These are phyloP conservation scores for Mycena epipterygia DNA, from an alignment of 768 basidiomycete genomes.

Conservation along the genomic window DNA sequence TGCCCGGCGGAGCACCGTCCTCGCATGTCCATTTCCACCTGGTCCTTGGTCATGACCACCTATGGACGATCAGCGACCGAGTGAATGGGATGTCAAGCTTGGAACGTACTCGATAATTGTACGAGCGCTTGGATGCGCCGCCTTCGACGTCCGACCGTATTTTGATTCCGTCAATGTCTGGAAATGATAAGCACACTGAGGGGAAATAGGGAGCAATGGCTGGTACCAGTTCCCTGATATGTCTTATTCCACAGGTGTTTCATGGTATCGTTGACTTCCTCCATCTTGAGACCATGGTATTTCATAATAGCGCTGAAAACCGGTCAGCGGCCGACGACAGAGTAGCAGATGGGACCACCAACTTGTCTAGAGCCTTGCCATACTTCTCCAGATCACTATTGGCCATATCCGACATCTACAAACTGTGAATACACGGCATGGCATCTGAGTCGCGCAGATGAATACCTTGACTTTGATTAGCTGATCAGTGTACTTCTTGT, in stretches of 20 bases:
- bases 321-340: slow-evolving; percentile 29
- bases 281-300: slow-evolving; percentile 98
- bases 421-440: background rate
- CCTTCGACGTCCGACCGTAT: slow-evolving; percentile 96
- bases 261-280: slow-evolving; percentile 99
- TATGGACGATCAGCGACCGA: slow-evolving; percentile 48
- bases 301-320: slow-evolving; percentile 93
- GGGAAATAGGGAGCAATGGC: slow-evolving; percentile 1
- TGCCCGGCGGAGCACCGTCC: slow-evolving; percentile 98
- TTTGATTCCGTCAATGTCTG: slow-evolving; percentile 98
- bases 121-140: slow-evolving; percentile 89
- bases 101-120: slow-evolving; percentile 91
- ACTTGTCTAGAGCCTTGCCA: slow-evolving; percentile 97
- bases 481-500: slow-evolving; percentile 90
- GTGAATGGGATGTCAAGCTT: slow-evolving; percentile 12
- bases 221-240: slow-evolving; percentile 94
- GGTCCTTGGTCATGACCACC: slow-evolving; percentile 99
- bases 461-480: slow-evolving; percentile 93
- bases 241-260: slow-evolving; percentile 98
- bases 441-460: background rate
- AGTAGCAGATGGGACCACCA: slow-evolving; percentile 40
- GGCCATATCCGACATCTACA: slow-evolving; percentile 96
- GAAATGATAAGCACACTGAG: slow-evolving; percentile 23
- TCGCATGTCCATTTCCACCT: slow-evolving; percentile 99
- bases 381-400: slow-evolving; percentile 98